Conservation (phyloP, 176 grass and related monocot genomes). For the Stipa capillata region DNA sequence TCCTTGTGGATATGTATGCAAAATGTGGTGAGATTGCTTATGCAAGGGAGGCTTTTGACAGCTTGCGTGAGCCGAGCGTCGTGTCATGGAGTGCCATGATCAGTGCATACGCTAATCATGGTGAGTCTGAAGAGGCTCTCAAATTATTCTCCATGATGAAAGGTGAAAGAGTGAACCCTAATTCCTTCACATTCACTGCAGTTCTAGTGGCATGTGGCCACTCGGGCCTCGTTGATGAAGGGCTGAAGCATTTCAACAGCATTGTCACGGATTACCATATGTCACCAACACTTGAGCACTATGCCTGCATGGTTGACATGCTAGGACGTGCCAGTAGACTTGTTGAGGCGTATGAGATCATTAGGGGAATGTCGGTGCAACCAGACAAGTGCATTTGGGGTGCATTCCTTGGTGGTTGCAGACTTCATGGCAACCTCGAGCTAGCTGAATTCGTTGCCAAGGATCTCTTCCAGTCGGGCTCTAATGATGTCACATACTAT, state of each 20-base stretch:
- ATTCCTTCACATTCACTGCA: conserved; percentile 66
- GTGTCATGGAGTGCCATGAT: conserved; percentile 86
- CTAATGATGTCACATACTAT: conserved; percentile 30
- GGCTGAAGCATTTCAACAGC: conserved; percentile 59
- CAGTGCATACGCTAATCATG: conserved; percentile 56
- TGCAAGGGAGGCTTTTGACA: conserved; percentile 54
- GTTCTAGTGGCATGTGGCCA: conserved; percentile 59
- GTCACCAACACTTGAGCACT: conserved; percentile 54
- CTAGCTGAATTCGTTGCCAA: conserved; percentile 42
- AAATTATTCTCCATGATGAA: conserved; percentile 55
- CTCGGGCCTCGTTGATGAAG: conserved; percentile 65
- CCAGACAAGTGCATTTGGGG: conserved; percentile 67
- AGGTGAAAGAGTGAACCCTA: conserved; percentile 42
- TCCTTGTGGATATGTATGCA: conserved; percentile 65
- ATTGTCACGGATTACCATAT: conserved; percentile 39
- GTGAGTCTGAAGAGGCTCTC: conserved; percentile 52
- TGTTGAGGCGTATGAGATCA: conserved; percentile 57
- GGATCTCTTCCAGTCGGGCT: conserved; percentile 34
- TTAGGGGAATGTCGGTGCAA: conserved; percentile 44
- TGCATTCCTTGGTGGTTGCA: conserved; percentile 53
- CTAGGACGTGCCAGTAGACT: conserved; percentile 62
- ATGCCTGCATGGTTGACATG: conserved; percentile 66
- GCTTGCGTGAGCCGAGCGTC: conserved; percentile 20
- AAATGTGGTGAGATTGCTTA: conserved; percentile 49
- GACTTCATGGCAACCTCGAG: conserved; percentile 47